A percentile compares a stretch with the other conserved stretches of the same genome.
Conservation (phyloP, 805 yeast genomes). For the Myxozyma geophila region DNA sequence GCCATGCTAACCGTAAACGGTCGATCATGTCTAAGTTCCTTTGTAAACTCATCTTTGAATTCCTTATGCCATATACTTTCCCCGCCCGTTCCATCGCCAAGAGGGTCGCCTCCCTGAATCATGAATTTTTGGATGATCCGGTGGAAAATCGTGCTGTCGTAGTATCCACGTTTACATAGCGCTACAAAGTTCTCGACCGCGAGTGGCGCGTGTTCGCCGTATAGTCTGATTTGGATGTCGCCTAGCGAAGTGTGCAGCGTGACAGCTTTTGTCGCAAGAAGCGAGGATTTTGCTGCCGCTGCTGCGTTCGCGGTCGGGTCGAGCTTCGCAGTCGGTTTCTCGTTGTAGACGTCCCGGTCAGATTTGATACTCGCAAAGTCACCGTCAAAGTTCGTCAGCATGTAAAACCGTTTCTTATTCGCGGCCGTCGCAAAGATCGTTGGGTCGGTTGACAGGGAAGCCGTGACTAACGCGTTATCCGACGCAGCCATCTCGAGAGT, state of each 20-base stretch:
- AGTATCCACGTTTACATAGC: conserved; percentile 48
- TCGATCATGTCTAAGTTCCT: conserved; percentile 53
- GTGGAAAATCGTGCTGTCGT: conserved; percentile 48
- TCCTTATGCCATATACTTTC: conserved; percentile 46
- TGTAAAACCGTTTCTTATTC: conserved; percentile 39
- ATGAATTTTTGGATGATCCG: conserved; percentile 57
- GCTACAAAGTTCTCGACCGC: conserved; percentile 51
- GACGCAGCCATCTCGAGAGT: conserved; percentile 45
- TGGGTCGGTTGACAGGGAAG: conserved; percentile 42
- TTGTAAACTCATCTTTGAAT: conserved; percentile 56
- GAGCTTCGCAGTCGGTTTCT: conserved; percentile 28
- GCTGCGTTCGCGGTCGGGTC: conserved; percentile 14
- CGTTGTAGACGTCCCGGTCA: conserved; percentile 44
- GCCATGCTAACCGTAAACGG: conserved; percentile 67
- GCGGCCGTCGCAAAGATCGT: conserved; percentile 42
- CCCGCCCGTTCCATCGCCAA: conserved; percentile 51
- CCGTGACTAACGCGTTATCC: conserved; percentile 42
- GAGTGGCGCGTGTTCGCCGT: conserved; percentile 48
- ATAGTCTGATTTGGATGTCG: conserved; percentile 49
- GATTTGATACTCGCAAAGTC: conserved; percentile 29
- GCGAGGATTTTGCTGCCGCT: conserved; percentile 8
- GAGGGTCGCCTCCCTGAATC: conserved; percentile 67
- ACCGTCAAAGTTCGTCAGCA: conserved; percentile 40
- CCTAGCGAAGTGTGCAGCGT: conserved; percentile 51
- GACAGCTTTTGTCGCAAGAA: conserved; percentile 34